Evolutionary conservation across 176 grass and related monocot genomes (phyloP), one percentile per base, ranked within the genome.

Genomic region (Carex scoparia): DNA sequence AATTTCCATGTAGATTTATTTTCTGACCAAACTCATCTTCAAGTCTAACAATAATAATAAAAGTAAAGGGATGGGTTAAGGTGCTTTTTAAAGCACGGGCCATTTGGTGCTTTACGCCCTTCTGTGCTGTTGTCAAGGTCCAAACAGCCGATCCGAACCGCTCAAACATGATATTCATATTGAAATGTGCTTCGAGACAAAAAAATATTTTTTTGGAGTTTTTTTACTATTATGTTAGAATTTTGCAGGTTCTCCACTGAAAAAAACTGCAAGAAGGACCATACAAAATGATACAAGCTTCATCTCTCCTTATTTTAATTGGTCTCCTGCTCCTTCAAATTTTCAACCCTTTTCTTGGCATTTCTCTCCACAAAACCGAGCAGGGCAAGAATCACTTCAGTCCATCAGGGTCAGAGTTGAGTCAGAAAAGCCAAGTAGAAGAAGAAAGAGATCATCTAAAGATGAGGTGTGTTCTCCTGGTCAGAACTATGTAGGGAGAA

Each of bases 261-360:
- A 35, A 57, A 83, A 89, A 73, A 33, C 75, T 64, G 27, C 33
- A 54, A 84, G 19, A n/a, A 84, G 42, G 40, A 57, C 76, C 60
- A 48, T 63, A 78, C 32, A 61, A 63, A 79, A 76, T 79, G 61
- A 84, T 13, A 79, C 60, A 73, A 12, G 32, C 68, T 37, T 28
- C 53, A n/a, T 61, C 68, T 86, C 82, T 86, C 79, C 69, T 46
- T 61, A 69, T 73, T 81, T 66, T 19, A 57, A 63, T 67, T 54
- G 80, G 80, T 54, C 58, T 68, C 62, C 64, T 57, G 11, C 38
- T 78, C 54, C 87, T 73, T 84, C 76, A 12, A 81, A 46, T 12
- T 84, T 69, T 63, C 87, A 79, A 19, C 78, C 54, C 72, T 57
- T 75, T 80, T 80, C 87, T 3, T 88, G 87, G 87, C 37, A 63